Percentiles rank a stretch among this genome's conserved stretches.
Evolutionary conservation across 2,329 filamentous ascomycete species (phyloP).

Genomic region (Xylariaceae sp.): DNA sequence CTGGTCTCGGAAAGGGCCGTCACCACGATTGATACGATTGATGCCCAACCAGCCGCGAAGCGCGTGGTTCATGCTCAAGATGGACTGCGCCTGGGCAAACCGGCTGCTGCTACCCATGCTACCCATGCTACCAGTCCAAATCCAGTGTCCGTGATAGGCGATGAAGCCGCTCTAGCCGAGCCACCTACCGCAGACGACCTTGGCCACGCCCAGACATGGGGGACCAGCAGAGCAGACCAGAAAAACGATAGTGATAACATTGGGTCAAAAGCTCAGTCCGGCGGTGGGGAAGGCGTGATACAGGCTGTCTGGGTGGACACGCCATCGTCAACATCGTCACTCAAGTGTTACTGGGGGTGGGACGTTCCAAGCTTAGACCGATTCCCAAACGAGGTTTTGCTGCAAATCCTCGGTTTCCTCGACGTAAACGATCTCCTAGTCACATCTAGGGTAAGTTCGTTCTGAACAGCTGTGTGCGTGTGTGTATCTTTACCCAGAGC

Average conservation of each 20-base stretch:
- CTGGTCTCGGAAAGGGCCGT: slow-evolving; percentile 24
- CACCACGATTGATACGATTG: slow-evolving; percentile 27
- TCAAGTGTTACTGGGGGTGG: slow-evolving; percentile 23
- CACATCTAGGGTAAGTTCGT: slow-evolving; percentile 48
- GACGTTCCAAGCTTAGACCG: slow-evolving; percentile 31
- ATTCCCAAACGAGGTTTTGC: slow-evolving; percentile 52
- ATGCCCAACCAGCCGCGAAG: slow-evolving; percentile 27
- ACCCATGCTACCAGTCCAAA: neutral
- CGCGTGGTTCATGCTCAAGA: slow-evolving; percentile 6
- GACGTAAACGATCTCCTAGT: slow-evolving; percentile 53
- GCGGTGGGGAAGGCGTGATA: slow-evolving; percentile 14
- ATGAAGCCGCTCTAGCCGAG: slow-evolving; percentile 10
- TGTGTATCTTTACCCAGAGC: too few relatives aligned
- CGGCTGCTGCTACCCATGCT: neutral
- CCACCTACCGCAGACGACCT: slow-evolving; percentile 4
- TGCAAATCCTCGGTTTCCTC: slow-evolving; percentile 50
- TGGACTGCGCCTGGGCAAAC: slow-evolving; percentile 3
- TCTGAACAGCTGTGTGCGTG: slow-evolving; percentile 1
- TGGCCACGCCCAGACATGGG: slow-evolving; percentile 11
- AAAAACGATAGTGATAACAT: slow-evolving; percentile 4
- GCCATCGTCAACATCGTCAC: slow-evolving; percentile 14
- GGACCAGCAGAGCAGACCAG: slow-evolving; percentile 1
- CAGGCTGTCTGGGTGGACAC: slow-evolving; percentile 15
- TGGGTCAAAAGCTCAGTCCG: slow-evolving; percentile 8
- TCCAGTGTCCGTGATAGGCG: neutral